Evolutionary conservation across 805 yeast genomes (phyloP).

Genomic region (Schizosaccharomyces octosporus): DNA sequence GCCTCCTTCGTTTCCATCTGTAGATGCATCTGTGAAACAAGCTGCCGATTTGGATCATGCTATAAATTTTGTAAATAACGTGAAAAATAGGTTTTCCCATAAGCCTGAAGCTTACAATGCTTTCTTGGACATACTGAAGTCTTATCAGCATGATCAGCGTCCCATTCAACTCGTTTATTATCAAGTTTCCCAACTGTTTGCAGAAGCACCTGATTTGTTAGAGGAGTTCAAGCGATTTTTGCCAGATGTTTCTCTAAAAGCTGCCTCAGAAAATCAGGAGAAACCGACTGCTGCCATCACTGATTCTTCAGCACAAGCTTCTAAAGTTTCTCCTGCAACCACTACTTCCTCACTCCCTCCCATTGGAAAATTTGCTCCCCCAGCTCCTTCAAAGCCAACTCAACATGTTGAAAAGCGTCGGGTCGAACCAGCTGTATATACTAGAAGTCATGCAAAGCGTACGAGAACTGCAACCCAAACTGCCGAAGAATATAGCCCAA

Average conservation of each 20-base stretch:
- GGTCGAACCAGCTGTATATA: slow-evolving; percentile 5
- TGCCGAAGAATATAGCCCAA: background rate
- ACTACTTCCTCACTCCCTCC: slow-evolving; percentile 45
- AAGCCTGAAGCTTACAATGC: slow-evolving; percentile 92
- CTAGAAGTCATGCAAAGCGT: slow-evolving; percentile 39
- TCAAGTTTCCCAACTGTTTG: slow-evolving; percentile 70
- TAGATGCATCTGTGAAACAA: slow-evolving; percentile 15
- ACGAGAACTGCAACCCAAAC: slow-evolving; percentile 39
- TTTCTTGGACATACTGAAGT: slow-evolving; percentile 80
- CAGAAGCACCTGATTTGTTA: slow-evolving; percentile 78
- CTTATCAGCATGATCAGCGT: slow-evolving; percentile 86
- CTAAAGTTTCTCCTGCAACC: slow-evolving; percentile 6
- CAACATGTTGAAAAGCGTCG: slow-evolving; percentile 8
- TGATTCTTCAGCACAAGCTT: background rate
- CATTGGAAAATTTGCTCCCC: slow-evolving; percentile 64
- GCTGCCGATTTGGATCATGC: slow-evolving; percentile 96
- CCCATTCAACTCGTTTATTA: slow-evolving; percentile 88
- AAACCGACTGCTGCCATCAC: background rate
- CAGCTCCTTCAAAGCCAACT: slow-evolving; percentile 13
- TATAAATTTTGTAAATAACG: slow-evolving; percentile 82
- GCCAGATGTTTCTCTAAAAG: slow-evolving; percentile 30
- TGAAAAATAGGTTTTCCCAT: slow-evolving; percentile 73
- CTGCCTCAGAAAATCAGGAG: slow-evolving; percentile 12
- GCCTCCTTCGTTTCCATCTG: slow-evolving; percentile 5
- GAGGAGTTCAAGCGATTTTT: slow-evolving; percentile 88